Conservation (phyloP, 441 rosid genomes). For the Gossypium laxum region DNA sequence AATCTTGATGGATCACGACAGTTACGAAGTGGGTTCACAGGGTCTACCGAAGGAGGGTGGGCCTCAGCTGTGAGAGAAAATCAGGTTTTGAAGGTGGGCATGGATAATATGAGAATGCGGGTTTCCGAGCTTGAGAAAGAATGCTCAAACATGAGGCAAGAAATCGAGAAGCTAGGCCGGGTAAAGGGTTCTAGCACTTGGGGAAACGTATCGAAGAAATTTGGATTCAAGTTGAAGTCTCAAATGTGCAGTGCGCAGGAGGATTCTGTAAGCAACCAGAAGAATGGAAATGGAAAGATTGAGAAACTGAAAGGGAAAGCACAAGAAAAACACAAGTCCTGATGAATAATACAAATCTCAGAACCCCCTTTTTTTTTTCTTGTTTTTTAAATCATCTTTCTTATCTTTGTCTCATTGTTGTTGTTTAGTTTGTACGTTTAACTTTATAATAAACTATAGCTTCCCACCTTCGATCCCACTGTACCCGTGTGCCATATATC, state of each 20-base stretch:
- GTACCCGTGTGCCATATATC: slow-evolving; percentile 9
- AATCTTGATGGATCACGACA: slow-evolving; percentile 86
- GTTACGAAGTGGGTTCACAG: slow-evolving; percentile 61
- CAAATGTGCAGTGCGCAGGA: slow-evolving; percentile 96
- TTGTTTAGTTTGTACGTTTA: slow-evolving; percentile 8
- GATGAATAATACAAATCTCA: slow-evolving; percentile 26
- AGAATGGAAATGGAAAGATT: slow-evolving; percentile 34
- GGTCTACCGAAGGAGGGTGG: slow-evolving; percentile 86
- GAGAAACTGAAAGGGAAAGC: slow-evolving; percentile 64
- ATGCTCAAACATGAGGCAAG: slow-evolving; percentile 82
- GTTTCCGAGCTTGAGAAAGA: slow-evolving; percentile 89
- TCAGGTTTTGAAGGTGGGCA: slow-evolving; percentile 90
- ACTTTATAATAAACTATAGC: slow-evolving; percentile 10
- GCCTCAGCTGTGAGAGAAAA: slow-evolving; percentile 85
- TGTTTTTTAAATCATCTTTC: neutral
- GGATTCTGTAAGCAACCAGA: slow-evolving; percentile 66
- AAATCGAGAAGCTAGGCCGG: slow-evolving; percentile 77
- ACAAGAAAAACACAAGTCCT: slow-evolving; percentile 41
- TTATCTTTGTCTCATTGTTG: neutral
- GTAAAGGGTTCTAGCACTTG: slow-evolving; percentile 37
- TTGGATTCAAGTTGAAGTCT: slow-evolving; percentile 79
- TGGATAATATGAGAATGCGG: slow-evolving; percentile 88
- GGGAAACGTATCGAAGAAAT: slow-evolving; percentile 71
- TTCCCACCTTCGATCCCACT: slow-evolving; percentile 11
- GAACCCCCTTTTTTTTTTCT: neutral